phyloP scores from a whole-genome alignment of 768 basidiomycete species.

The Tulasnella calospora region DNA sequence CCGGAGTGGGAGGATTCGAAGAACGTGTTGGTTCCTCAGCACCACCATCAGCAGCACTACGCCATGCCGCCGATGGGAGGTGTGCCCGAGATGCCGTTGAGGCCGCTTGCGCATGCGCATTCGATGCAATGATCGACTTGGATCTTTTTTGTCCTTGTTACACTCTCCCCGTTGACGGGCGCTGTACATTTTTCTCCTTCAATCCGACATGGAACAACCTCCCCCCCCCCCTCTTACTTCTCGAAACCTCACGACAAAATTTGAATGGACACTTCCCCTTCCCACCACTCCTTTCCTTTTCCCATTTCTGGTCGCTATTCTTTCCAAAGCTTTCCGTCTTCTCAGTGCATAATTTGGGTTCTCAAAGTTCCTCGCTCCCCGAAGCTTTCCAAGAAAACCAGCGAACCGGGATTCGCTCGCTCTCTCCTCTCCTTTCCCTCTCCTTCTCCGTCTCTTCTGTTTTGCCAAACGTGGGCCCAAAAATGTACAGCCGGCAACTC shows the following conservation, averaged over 20 bases:
- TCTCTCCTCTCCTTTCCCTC: not conserved
- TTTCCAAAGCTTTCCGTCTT: not conserved
- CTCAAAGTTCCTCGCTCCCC: not conserved
- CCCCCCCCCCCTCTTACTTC: not conserved
- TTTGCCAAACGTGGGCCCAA: not conserved
- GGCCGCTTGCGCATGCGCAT: conserved; percentile 5
- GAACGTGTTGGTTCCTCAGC: not conserved
- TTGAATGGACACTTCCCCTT: not conserved
- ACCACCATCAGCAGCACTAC: not conserved
- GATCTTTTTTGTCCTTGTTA: not conserved
- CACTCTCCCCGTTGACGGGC: not conserved
- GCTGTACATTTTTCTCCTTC: not conserved
- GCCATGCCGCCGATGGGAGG: conserved; percentile 5
- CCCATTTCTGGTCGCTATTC: not conserved
- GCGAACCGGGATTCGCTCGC: not conserved
- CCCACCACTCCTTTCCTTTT: not conserved
- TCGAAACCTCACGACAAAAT: not conserved
- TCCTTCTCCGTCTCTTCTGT: not conserved
- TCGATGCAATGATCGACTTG: not conserved
- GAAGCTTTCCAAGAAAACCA: not conserved
- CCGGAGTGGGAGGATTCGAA: conserved; percentile 8
- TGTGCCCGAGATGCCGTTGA: conserved; percentile 14
- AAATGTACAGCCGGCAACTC: not conserved
- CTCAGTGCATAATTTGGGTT: not conserved
- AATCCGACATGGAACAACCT: not conserved